These are phyloP conservation scores for Pythium graminicola DNA, from an alignment of 352 stramenopile species.

Conservation along the genomic window DNA sequence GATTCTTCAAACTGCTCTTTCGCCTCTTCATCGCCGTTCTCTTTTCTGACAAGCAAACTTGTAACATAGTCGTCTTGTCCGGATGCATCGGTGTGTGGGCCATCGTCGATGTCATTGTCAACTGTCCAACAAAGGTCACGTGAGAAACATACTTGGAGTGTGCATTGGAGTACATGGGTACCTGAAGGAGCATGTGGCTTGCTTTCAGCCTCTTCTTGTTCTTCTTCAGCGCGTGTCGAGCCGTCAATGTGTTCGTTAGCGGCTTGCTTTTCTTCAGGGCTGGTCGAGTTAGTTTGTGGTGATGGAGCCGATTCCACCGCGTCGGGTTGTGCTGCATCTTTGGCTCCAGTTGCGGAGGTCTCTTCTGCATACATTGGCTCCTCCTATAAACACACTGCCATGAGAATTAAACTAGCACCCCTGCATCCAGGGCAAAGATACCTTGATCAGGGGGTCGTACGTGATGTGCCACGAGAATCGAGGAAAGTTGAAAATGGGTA, in stretches of 20 bases:
- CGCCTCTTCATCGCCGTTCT: slow-evolving; percentile 7
- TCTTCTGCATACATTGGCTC: slow-evolving; percentile 7
- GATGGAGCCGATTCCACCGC: too few relatives aligned
- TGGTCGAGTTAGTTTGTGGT: neutral
- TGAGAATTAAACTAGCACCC: too few relatives aligned
- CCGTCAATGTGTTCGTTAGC: neutral
- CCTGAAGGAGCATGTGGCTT: neutral
- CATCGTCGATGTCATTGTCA: neutral
- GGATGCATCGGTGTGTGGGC: neutral
- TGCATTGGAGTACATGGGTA: too few relatives aligned
- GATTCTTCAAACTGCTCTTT: slow-evolving; percentile 15
- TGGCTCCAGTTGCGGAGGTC: neutral
- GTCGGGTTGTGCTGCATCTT: too few relatives aligned
- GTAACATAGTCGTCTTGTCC: slow-evolving; percentile 13
- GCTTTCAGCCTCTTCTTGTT: neutral
- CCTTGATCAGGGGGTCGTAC: slow-evolving; percentile 32
- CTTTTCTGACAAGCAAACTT: slow-evolving; percentile 15
- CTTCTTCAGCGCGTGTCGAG: neutral
- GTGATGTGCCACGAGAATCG: slow-evolving; percentile 29
- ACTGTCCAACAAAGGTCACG: too few relatives aligned
- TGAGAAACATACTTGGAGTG: too few relatives aligned
- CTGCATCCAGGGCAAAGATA: too few relatives aligned
- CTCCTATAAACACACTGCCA: slow-evolving; percentile 6
- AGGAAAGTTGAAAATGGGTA: slow-evolving; percentile 42
- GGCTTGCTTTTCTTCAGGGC: neutral